phyloP scores from a whole-genome alignment of 768 basidiomycete species.

The Suillus discolor region DNA sequence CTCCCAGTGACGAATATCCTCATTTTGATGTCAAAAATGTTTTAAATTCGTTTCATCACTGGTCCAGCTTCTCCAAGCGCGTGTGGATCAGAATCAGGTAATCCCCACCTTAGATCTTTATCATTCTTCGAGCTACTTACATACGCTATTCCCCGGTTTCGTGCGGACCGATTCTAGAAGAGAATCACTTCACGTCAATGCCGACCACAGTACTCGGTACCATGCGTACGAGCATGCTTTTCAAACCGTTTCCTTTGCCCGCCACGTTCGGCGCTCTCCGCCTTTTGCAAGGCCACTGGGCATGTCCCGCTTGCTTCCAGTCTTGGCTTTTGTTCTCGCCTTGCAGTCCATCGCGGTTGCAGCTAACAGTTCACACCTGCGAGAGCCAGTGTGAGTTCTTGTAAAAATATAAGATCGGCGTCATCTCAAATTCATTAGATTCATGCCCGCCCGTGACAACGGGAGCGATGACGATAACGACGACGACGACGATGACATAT shows the following conservation, averaged over 20 bases:
- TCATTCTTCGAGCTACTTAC: too few relatives aligned
- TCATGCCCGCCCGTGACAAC: neutral
- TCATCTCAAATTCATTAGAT: constrained; percentile 2
- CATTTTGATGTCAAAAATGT: too few relatives aligned
- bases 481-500: neutral
- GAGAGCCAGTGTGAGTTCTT: constrained; percentile 10
- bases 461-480: neutral
- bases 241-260: neutral
- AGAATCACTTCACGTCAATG: neutral
- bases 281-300: neutral
- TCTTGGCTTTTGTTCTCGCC: constrained; percentile 9
- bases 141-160: too few relatives aligned
- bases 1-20: too few relatives aligned
- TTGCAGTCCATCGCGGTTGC: neutral
- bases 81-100: too few relatives aligned
- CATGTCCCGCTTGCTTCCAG: constrained; percentile 8
- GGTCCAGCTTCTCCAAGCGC: too few relatives aligned
- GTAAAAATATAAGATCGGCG: neutral
- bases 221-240: neutral
- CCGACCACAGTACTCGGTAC: neutral
- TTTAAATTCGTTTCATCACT: too few relatives aligned
- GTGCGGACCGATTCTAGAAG: neutral
- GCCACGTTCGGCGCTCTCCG: neutral
- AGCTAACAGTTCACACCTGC: neutral
- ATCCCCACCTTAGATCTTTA: too few relatives aligned